phyloP scores from a whole-genome alignment of 164 flowering plant species.

The Aristolochia contorta region DNA sequence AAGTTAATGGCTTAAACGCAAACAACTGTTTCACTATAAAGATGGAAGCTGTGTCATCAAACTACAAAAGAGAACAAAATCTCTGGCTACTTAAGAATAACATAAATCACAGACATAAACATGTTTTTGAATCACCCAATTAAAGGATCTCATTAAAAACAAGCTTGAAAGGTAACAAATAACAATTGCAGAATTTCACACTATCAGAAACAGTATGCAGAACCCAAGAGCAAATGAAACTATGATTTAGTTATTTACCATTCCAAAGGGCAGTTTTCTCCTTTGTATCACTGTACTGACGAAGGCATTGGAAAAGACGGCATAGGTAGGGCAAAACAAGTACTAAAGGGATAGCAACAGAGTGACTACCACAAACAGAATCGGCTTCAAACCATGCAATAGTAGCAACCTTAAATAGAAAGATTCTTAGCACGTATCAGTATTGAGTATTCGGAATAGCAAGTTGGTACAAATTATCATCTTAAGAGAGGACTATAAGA shows the following conservation, averaged over 20 bases:
- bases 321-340: conserved; percentile 84
- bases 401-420: conserved; percentile 87
- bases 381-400: conserved; percentile 99
- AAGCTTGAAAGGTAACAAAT: not conserved
- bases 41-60: not conserved
- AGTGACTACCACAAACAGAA: conserved; percentile 96
- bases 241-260: conserved; percentile 31
- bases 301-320: conserved; percentile 86
- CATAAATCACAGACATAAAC: too few species aligned
- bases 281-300: conserved; percentile 84
- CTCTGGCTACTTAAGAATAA: too few species aligned
- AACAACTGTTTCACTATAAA: not conserved
- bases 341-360: conserved; percentile 79
- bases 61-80: too few species aligned
- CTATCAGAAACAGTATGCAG: not conserved
- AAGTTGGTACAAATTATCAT: not conserved
- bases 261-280: conserved; percentile 72
- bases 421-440: too few species aligned
- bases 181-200: not conserved
- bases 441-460: too few species aligned
- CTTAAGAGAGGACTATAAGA: too few species aligned
- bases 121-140: too few species aligned
- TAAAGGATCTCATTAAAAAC: too few species aligned
- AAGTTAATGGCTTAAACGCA: not conserved
- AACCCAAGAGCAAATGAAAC: not conserved